Evolutionary conservation across 2,329 filamentous ascomycete species (phyloP).

Genomic region (Talaromyces sp.): DNA sequence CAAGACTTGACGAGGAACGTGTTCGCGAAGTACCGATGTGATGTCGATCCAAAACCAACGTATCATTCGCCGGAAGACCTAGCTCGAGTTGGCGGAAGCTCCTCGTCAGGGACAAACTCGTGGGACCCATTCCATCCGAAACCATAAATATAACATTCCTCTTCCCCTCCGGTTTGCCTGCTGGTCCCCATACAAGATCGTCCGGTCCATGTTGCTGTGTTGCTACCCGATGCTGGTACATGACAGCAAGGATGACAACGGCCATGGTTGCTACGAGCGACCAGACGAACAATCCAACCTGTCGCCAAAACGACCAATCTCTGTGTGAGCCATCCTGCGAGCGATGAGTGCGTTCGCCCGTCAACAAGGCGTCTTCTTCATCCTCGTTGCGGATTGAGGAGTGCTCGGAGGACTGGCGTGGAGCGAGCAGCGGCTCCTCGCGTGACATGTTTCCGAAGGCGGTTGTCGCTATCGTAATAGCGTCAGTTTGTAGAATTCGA

Average conservation of each 20-base stretch:
- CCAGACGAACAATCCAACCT: slow-evolving; percentile 77
- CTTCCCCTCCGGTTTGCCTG: slow-evolving; percentile 61
- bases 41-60: slow-evolving; percentile 78
- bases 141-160: slow-evolving; percentile 98
- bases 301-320: slow-evolving; percentile 63
- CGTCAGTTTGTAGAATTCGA: background rate
- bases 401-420: slow-evolving; percentile 56
- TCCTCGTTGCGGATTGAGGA: slow-evolving; percentile 57
- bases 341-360: slow-evolving; percentile 51
- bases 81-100: slow-evolving; percentile 78
- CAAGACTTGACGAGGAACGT: slow-evolving; percentile 75
- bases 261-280: slow-evolving; percentile 75
- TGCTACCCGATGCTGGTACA: slow-evolving; percentile 67
- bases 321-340: slow-evolving; percentile 30
- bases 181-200: slow-evolving; percentile 37
- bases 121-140: slow-evolving; percentile 96
- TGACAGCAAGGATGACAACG: slow-evolving; percentile 76
- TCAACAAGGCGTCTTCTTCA: slow-evolving; percentile 63
- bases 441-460: slow-evolving; percentile 31
- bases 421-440: slow-evolving; percentile 55
- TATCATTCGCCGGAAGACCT: slow-evolving; percentile 70
- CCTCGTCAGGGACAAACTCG: slow-evolving; percentile 81
- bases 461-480: background rate
- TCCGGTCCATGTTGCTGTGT: slow-evolving; percentile 30
- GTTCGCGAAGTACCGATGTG: slow-evolving; percentile 89